Conservation (phyloP, 352 stramenopile genomes). For the Peronospora belbahrii region DNA sequence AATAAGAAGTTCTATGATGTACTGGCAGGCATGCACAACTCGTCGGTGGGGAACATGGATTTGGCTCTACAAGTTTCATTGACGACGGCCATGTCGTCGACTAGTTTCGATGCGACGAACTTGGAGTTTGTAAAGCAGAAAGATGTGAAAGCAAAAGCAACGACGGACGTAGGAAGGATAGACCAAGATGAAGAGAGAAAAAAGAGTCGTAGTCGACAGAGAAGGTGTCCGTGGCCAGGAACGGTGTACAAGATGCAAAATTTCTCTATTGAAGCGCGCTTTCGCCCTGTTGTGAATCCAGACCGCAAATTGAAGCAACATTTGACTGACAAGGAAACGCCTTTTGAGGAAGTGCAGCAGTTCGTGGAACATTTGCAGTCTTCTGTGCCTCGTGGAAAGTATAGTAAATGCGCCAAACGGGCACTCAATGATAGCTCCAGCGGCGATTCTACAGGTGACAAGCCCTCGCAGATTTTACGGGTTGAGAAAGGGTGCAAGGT, state of each 20-base stretch:
- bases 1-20: conserved; percentile 57
- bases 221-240: conserved; percentile 50
- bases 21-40: conserved; percentile 38
- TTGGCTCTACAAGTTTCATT: conserved; percentile 63
- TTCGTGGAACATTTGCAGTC: conserved; percentile 52
- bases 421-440: conserved; percentile 8
- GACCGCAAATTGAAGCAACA: conserved; percentile 43
- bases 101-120: conserved; percentile 42
- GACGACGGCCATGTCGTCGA: conserved; percentile 60
- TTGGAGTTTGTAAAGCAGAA: conserved; percentile 59
- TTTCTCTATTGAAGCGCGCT: conserved; percentile 47
- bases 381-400: conserved; percentile 26
- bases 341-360: conserved; percentile 44
- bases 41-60: conserved; percentile 62
- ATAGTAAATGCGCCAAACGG: conserved; percentile 13
- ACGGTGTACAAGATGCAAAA: conserved; percentile 75
- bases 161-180: conserved; percentile 19
- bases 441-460: conserved; percentile 5
- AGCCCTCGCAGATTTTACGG: conserved; percentile 21
- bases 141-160: conserved; percentile 33
- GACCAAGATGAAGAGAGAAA: conserved; percentile 20
- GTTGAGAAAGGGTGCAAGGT: conserved; percentile 56
- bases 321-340: conserved; percentile 22
- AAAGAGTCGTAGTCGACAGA: conserved; percentile 22
- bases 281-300: conserved; percentile 45